Evolutionary conservation across 352 stramenopile species (phyloP), one percentile per base, ranked within the genome.

Genomic region (Phytopythium oedochilum): DNA sequence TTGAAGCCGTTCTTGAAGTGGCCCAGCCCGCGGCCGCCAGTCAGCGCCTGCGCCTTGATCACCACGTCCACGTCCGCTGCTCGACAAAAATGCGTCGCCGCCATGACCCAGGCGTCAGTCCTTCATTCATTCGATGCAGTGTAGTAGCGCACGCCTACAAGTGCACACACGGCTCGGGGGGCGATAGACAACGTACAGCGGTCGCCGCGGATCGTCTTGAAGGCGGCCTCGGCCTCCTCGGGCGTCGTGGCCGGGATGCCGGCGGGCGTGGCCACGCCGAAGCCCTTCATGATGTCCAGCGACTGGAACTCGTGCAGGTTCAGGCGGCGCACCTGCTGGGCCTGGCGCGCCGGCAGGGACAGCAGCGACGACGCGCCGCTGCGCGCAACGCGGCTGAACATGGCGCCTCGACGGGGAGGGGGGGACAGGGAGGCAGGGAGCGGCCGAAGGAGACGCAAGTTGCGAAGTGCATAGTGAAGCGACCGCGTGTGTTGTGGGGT

Each of bases 1-100:
- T 98, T 88, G 75, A 99, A 98, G 38, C 96, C 97, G 75, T 98
- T 95, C 66, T 96, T 96, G 68, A 99, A 99, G 56, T 87, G 88
- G 38, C 97, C 96, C 0, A 98, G 84, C 20, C 96, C 96, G 60
- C 96, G 90, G 53, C 97, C 97, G 38, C 97, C 97, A 8, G 95
- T 97, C 1, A 99, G 87, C 34, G 98, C 96, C 87, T 99, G 96
- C 18, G 95, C 92, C 71, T 97, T 96, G 78, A 98, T 98, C 60
- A 98, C 94, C 26, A 97, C 89, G 61, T 98, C 94, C 43, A 91
- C 88, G 23, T 70, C 71, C 26, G 75, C 80, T 89, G 55, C 25
- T 57, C 53, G n/a, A 22, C 9, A 39, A 25, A 36, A 34, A 51
- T 15, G 22, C n/a, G n/a, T n/a, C n/a, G n/a, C n/a, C n/a, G n/a